Evolutionary conservation across 257 asterid genomes (phyloP).

Genomic region (Plantago elongata): DNA sequence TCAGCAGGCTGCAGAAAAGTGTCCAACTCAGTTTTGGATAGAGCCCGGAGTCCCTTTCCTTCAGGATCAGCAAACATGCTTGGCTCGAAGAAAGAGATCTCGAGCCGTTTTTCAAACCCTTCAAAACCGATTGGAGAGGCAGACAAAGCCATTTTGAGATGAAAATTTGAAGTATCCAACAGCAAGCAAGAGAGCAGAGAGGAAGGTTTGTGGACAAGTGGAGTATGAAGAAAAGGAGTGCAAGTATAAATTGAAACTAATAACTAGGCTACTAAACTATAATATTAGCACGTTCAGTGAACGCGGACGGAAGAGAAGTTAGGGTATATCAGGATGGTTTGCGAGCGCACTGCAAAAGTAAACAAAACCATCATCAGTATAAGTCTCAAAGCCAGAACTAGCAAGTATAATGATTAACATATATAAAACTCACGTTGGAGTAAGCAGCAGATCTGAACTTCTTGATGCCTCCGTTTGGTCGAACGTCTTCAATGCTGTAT

Average conservation of each 20-base stretch:
- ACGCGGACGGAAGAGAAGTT: slow-evolving; percentile 10
- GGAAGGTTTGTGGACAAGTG: slow-evolving; percentile 6
- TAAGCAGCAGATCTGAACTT: slow-evolving; percentile 46
- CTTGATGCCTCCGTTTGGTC: slow-evolving; percentile 44
- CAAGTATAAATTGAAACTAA: neutral
- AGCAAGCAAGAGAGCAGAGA: neutral
- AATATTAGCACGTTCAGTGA: neutral
- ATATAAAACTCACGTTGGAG: slow-evolving; percentile 32
- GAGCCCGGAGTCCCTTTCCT: slow-evolving; percentile 35
- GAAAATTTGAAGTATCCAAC: neutral
- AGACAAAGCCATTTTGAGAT: slow-evolving; percentile 23
- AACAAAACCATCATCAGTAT: neutral
- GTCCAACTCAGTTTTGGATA: slow-evolving; percentile 30
- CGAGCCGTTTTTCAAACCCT: slow-evolving; percentile 43
- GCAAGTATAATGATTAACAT: neutral
- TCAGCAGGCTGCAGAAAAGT: slow-evolving; percentile 35
- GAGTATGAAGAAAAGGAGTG: slow-evolving; percentile 17
- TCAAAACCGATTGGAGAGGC: slow-evolving; percentile 35
- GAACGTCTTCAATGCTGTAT: slow-evolving; percentile 40
- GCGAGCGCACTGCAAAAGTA: slow-evolving; percentile 33
- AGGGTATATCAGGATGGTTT: slow-evolving; percentile 37
- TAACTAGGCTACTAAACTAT: slow-evolving; percentile 10
- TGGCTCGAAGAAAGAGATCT: slow-evolving; percentile 29
- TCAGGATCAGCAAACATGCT: slow-evolving; percentile 25
- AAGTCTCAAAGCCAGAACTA: neutral